Conservation (phyloP, 2,329 filamentous ascomycete genomes). For the Aspergillus ochraceus region DNA sequence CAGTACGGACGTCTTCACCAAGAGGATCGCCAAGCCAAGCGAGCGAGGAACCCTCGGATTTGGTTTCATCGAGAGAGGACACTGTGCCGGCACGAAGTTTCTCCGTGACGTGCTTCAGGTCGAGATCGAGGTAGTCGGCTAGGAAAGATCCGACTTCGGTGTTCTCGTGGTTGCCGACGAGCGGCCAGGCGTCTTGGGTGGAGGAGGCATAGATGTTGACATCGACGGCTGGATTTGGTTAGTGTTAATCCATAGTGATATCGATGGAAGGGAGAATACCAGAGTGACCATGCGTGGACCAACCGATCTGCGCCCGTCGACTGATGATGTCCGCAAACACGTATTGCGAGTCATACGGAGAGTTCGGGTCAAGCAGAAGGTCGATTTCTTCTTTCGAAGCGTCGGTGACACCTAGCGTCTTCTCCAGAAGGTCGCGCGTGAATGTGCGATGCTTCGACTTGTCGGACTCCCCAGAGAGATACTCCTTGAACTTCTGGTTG, state of each 20-base stretch:
- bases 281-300: constrained; percentile 90
- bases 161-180: constrained; percentile 90
- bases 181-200: constrained; percentile 58
- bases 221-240: constrained; percentile 65
- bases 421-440: constrained; percentile 67
- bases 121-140: constrained; percentile 72
- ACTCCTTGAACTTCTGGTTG: constrained; percentile 59
- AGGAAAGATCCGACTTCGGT: constrained; percentile 87
- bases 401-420: constrained; percentile 76
- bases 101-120: constrained; percentile 74
- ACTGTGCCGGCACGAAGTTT: constrained; percentile 56
- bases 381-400: constrained; percentile 70
- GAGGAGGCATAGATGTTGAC: constrained; percentile 94
- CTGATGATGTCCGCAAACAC: constrained; percentile 83
- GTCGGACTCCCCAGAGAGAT: constrained; percentile 50
- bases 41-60: constrained; percentile 21
- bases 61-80: constrained; percentile 13
- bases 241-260: background rate
- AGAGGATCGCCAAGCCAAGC: constrained; percentile 45
- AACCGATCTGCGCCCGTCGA: constrained; percentile 83
- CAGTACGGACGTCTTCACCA: constrained; percentile 36
- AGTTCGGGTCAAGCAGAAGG: constrained; percentile 57
- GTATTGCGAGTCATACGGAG: constrained; percentile 58
- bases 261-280: constrained; percentile 34
- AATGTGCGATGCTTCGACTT: constrained; percentile 58